Evolutionary conservation across 768 basidiomycete species (phyloP).

Genomic region (Hygrophorus pudorinus): DNA sequence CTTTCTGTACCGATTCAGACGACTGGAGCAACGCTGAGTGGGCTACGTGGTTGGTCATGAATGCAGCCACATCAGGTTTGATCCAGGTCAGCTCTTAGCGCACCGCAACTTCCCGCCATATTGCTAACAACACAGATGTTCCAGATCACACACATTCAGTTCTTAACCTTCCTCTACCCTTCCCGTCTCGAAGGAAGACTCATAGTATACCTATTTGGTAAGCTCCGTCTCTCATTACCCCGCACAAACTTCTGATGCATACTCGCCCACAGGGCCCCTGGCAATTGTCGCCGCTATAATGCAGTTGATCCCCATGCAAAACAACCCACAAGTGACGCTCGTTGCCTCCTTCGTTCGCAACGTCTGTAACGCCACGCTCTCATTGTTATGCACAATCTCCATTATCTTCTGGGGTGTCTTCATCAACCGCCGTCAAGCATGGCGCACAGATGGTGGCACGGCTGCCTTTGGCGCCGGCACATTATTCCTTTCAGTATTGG

Average conservation of each 20-base stretch:
- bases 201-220: conserved; percentile 77
- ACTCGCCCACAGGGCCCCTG: conserved; percentile 59
- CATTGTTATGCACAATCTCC: conserved; percentile 83
- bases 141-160: conserved; percentile 95
- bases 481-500: conserved; percentile 69
- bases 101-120: neutral
- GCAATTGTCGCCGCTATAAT: conserved; percentile 78
- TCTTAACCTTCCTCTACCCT: conserved; percentile 90
- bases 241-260: neutral
- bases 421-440: conserved; percentile 84
- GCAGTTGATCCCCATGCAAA: conserved; percentile 68
- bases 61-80: conserved; percentile 71
- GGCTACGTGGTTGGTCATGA: conserved; percentile 81
- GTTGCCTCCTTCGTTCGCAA: conserved; percentile 75
- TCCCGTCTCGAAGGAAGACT: conserved; percentile 81
- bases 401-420: conserved; percentile 90
- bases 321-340: conserved; percentile 27
- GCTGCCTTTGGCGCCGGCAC: conserved; percentile 88
- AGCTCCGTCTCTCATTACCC: conserved; percentile 12
- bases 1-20: conserved; percentile 18
- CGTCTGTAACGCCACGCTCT: conserved; percentile 94
- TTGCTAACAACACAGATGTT: neutral
- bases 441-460: conserved; percentile 95
- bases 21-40: conserved; percentile 59
- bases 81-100: conserved; percentile 56